Evolutionary conservation across 768 basidiomycete species (phyloP), one percentile per base, ranked within the genome.

Genomic region (Boletus rufocinnamomeus): DNA sequence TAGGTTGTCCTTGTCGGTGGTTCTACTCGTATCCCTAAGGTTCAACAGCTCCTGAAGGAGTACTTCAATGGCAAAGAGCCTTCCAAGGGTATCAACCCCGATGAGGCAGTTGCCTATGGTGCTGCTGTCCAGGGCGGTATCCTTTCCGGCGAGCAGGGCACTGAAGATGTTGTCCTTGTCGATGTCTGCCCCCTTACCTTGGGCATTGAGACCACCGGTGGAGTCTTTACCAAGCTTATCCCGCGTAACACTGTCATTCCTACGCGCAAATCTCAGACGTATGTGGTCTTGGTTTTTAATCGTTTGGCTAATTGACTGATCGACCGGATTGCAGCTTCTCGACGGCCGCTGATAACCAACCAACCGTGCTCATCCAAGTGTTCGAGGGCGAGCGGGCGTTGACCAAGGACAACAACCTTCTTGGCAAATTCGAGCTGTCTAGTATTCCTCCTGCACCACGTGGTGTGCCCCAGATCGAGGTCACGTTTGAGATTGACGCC

Each of bases 21-120:
- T 76, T 98, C 96, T 30, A 99, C 96, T 66, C 95, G 96, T 87
- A 99, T 99, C 69, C 96, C 96, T 76, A 97, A 97, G 82, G 94
- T 99, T 63, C 95, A 98, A 71, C 93, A 97, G 69, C 92, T 98
- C 74, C 87, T 99, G 72, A 95, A 94, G 77, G 95, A 98, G 74
- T 98, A 85, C 83, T 99, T 98, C 76, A 88, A 84, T 65, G 90
- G 93, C 73, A 97, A 92, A 81, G 96, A 98, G 74, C 95, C 95
- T 53, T 95, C 95, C 62, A 95, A 94, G 83, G 91, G 92, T 64
- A 99, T 98, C 80, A 98, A 99, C 84, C 95, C 95, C 53, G 96
- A 99, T 75, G 96, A 99, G 80, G 96, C 96, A 61, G 96, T 99
- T 65, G 95, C 96, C 47, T 98, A 97, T 69, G 96, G 96, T 83